Evolutionary conservation across 2,329 filamentous ascomycete genomes (phyloP), one percentile per base, ranked within the genome.

Genomic region (Blastomyces parvus): DNA sequence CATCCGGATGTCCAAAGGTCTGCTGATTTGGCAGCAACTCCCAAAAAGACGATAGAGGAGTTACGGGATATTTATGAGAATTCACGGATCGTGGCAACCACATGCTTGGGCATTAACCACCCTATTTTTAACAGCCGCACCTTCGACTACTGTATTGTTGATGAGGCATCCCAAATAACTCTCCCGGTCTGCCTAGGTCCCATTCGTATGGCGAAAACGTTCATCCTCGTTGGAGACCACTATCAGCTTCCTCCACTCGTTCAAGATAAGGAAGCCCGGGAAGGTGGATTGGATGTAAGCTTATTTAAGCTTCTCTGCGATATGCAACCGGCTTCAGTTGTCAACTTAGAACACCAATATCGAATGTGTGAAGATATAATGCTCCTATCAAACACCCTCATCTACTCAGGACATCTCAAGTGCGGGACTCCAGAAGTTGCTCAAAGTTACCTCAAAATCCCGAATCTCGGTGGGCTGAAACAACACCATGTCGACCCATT

Each of bases 321-420:
- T 70, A 83, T 84, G 0, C 92, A 97, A 66, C 92, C 94, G 0
- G 80, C 86, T 57, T 91, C 91, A 0, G 92, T 99, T 1, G 90
- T 95, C 66, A 96, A 89, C 66, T 83, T 99, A 1, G 91, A 94
- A 70, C 91, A 97, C 71, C 94, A 99, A 73, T 99, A 99, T 73
- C 90, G 94, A 65, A 99, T 99, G 94, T 96, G 91, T 70, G 89
- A 94, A 68, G 94, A 99, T 66, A 89, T 99, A 65, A 97, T 97
- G 93, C 83, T 88, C 1, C 83, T 99, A 17, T 95, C 91, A 66
- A 99, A 97, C 74, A 89, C 85, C 0, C 83, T 99, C 63, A 97
- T 99, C 70, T 99, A 99, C 77, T 82, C 87, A n/a, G 93, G 92
- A 4, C 85, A 87, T 44, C 82, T 99, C 46, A 93, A 94, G 70